phyloP scores from a whole-genome alignment of 2,329 filamentous ascomycete genomes.

The Cladorrhinum sp. region DNA sequence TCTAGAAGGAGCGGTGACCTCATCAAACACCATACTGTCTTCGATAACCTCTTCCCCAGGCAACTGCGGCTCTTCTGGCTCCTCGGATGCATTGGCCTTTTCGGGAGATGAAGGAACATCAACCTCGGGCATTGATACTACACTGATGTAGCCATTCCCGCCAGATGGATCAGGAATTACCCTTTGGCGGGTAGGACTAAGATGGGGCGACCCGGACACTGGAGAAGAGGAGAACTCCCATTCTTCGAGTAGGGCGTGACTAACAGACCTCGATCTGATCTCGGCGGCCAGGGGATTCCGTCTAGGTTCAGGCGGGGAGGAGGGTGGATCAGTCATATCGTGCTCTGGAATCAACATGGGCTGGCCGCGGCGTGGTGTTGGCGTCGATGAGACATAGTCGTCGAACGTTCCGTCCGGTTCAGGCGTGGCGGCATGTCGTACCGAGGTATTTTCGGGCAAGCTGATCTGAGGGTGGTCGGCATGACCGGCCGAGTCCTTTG shows the following conservation, averaged over 20 bases:
- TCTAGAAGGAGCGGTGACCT: background rate
- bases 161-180: background rate
- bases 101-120: slow-evolving; percentile 9
- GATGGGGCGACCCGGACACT: slow-evolving; percentile 48
- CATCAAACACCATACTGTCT: slow-evolving; percentile 23
- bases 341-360: slow-evolving; percentile 45
- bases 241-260: slow-evolving; percentile 39
- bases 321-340: slow-evolving; percentile 53
- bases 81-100: slow-evolving; percentile 6
- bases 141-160: slow-evolving; percentile 19
- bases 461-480: slow-evolving; percentile 3
- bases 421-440: slow-evolving; percentile 43
- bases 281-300: slow-evolving; percentile 52
- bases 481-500: slow-evolving; percentile 6
- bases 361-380: slow-evolving; percentile 58
- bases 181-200: slow-evolving; percentile 24
- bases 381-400: slow-evolving; percentile 57
- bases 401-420: slow-evolving; percentile 44
- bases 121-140: slow-evolving; percentile 21
- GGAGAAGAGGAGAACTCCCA: slow-evolving; percentile 59
- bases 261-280: slow-evolving; percentile 49
- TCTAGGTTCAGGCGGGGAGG: slow-evolving; percentile 56
- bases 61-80: slow-evolving; percentile 7
- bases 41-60: slow-evolving; percentile 23
- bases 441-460: slow-evolving; percentile 7